Conservation (phyloP, 202 grass and related monocot species). For the Digitaria exilis region DNA sequence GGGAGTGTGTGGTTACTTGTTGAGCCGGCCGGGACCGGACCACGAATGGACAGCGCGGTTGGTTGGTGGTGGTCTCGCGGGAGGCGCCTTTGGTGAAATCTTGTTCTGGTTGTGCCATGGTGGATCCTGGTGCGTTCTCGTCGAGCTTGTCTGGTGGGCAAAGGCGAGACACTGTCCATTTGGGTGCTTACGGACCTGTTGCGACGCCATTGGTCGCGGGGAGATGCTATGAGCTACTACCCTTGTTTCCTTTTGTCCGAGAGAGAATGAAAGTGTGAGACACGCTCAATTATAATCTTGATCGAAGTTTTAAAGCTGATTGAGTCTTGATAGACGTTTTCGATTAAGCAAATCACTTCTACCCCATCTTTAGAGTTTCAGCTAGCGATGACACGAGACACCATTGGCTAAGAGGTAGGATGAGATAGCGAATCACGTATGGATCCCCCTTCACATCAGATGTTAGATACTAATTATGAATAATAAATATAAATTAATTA, state of each 20-base stretch:
- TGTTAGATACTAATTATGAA: no score
- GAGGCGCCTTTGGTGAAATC: neutral
- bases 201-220: neutral
- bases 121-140: constrained; percentile 7
- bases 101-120: constrained; percentile 21
- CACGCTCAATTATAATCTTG: neutral
- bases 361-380: no score
- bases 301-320: neutral
- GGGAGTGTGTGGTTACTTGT: neutral
- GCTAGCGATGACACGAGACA: no score
- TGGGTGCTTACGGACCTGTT: neutral
- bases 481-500: no score
- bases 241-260: neutral
- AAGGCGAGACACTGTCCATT: neutral
- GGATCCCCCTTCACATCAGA: no score
- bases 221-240: neutral
- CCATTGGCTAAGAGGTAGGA: no score
- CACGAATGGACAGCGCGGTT: neutral
- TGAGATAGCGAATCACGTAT: no score
- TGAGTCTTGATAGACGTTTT: neutral
- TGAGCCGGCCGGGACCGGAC: neutral
- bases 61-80: neutral
- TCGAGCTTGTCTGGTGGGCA: constrained; percentile 2
- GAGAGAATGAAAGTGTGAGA: neutral
- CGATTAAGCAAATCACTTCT: no score